Evolutionary conservation across 805 yeast genomes (phyloP), one percentile per base, ranked within the genome.

Genomic region (Clavispora carvajalis): DNA sequence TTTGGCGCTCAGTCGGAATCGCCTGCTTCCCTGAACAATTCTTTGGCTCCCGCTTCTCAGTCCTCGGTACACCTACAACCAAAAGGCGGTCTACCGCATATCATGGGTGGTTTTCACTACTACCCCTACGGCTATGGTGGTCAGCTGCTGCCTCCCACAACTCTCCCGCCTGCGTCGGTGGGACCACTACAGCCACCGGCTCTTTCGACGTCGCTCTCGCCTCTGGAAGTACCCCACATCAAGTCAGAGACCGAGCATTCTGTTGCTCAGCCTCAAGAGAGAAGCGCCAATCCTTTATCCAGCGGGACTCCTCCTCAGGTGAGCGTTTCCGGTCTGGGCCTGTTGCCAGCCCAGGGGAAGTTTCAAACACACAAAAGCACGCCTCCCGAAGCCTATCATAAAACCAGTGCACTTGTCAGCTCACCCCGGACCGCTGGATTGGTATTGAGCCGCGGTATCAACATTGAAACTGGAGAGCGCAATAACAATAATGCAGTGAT

Each of bases 401-500:
- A 34, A 11, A 16, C 9, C 18, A 29, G 38, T 31, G 31, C 38
- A 10, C 40, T 33, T 10, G 53, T 9, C 22, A 50, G 43, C 6
- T 59, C 59, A 1, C 77, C 79, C 1, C 76, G 78, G 1, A 75
- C 77, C 4, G 76, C 76, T 0, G 67, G 66, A 18, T 71, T 73
- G 9, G 67, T 62, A 1, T 45, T 60, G n/a, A 51, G 63, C 4
- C 53, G 71, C 22, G 73, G 72, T 1, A 63, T 62, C 35, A 62
- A 61, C 44, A 52, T 58, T 22, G 58, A 57, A 44, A 58, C 62
- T 12, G 65, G 67, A 1, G 58, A 58, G 41, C 41, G 69, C 33
- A 63, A 58, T 38, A 59, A 52, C 23, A 63, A 62, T 36, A 75
- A 79, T 51, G 87, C 85, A 0, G 71, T 74, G 51, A 82, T 84